A percentile compares a stretch with the other conserved stretches of the same genome.
These are phyloP conservation scores for Zymoseptoria tritici DNA, from an alignment of 2,329 filamentous ascomycete genomes.

Conservation along the genomic window DNA sequence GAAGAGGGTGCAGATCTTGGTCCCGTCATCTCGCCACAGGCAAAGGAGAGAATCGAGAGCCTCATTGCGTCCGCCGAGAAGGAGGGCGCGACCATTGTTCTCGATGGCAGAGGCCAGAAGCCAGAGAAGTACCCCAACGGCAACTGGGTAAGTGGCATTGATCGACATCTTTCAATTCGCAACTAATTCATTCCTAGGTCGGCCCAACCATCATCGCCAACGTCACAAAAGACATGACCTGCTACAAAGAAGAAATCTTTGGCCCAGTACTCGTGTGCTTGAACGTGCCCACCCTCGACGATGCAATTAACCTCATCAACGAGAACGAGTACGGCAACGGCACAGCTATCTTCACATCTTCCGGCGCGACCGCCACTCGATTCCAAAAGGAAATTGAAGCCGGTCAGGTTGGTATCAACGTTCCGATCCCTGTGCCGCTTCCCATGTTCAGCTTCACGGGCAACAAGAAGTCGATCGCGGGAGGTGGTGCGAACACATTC, in stretches of 20 bases:
- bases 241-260: constrained; percentile 81
- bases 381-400: constrained; percentile 79
- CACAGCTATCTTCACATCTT: constrained; percentile 74
- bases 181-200: constrained; percentile 41
- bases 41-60: constrained; percentile 68
- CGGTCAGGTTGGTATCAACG: constrained; percentile 80
- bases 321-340: constrained; percentile 82
- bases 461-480: constrained; percentile 81
- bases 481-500: constrained; percentile 86
- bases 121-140: constrained; percentile 74
- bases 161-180: background rate
- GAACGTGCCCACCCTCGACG: constrained; percentile 69
- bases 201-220: constrained; percentile 76
- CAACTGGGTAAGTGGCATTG: constrained; percentile 54
- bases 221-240: constrained; percentile 72
- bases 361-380: constrained; percentile 65
- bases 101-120: constrained; percentile 69
- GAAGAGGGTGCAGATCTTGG: constrained; percentile 73
- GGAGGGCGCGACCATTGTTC: constrained; percentile 74
- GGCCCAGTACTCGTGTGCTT: constrained; percentile 77
- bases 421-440: constrained; percentile 60
- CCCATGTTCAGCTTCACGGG: constrained; percentile 43
- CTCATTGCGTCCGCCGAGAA: constrained; percentile 70
- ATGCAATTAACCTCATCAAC: constrained; percentile 76
- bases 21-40: constrained; percentile 72